Percentiles rank a stretch among this genome's conserved stretches.
Conservation (phyloP, 164 flowering plant genomes). For the Liriodendron chinense region DNA sequence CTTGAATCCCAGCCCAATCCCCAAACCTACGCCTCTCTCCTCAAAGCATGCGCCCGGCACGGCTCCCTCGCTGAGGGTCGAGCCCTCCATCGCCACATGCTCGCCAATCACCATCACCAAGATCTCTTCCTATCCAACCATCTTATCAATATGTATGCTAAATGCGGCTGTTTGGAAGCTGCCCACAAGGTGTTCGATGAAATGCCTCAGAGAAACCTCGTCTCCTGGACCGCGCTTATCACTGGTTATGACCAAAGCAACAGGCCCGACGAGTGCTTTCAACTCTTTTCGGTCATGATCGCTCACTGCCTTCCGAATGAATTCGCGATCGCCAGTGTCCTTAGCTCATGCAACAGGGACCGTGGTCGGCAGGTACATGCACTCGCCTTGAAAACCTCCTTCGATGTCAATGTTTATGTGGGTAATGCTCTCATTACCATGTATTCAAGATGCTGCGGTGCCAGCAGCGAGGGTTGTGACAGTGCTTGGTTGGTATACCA, state of each 20-base stretch:
- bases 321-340: conserved; percentile 54
- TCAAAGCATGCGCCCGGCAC: conserved; percentile 45
- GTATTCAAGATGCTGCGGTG: conserved; percentile 44
- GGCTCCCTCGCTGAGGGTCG: conserved; percentile 34
- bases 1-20: conserved; percentile 12
- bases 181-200: conserved; percentile 61
- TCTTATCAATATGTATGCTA: conserved; percentile 56
- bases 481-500: conserved; percentile 56
- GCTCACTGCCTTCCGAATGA: conserved; percentile 48
- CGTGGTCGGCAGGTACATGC: conserved; percentile 67
- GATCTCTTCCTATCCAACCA: conserved; percentile 45
- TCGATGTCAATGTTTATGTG: conserved; percentile 50
- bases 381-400: conserved; percentile 47
- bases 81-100: conserved; percentile 43
- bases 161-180: conserved; percentile 40
- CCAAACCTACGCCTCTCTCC: conserved; percentile 41
- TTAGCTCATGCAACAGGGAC: conserved; percentile 27
- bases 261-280: conserved; percentile 34
- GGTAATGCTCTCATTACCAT: conserved; percentile 74
- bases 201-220: conserved; percentile 63
- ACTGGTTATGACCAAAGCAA: conserved; percentile 58
- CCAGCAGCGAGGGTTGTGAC: conserved; percentile 2
- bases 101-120: conserved; percentile 18
- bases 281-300: conserved; percentile 45
- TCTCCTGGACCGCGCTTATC: conserved; percentile 72